Evolutionary conservation across 108 stramenopile species (phyloP), one percentile per base, ranked within the genome.

Genomic region (Seminavis robusta): DNA sequence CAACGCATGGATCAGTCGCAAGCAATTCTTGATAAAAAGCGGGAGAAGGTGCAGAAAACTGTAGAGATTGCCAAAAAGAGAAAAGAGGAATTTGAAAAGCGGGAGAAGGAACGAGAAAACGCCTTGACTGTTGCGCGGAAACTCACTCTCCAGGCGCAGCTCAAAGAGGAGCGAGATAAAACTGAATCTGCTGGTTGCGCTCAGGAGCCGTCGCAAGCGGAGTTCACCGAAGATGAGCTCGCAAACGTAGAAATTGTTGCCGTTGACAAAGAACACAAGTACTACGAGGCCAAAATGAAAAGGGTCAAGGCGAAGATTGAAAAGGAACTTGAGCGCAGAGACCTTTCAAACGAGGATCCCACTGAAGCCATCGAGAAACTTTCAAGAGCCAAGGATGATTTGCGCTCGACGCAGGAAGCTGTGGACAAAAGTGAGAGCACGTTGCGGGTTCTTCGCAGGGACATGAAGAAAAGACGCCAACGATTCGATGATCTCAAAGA

Each of bases 331-430:
- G 44, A 81, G 52, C 69, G 75, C 19, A 53, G 84, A 16, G 61
- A 76, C 29, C 67, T 86, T 29, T 54, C 53, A 20, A 72, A 80
- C 44, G 69, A 70, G 44, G 77, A 82, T 50, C 71, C 82, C 21
- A 70, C 55, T 13, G 80, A 68, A n/a, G 86, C 79, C 24, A 74
- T 69, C 21, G 74, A 80, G 32, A 88, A 88, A 56, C 86, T 80
- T 42, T 43, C 55, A 4, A 76, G 84, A 15, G 86, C 88, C 19
- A 59, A 73, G 54, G 54, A 78, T 41, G 61, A 72, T 19, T 49
- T 81, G n/a, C 67, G 70, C 25, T 63, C 48, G 36, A 86, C 87
- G 56, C 64, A 66, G 61, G 47, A 71, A 10, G 76, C 77, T 52
- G 52, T 92, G 13, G 45, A 82, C 2, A 53, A 63, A 13, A 80